phyloP scores from a whole-genome alignment of 345 rosid genomes.

The Turnera subulata region DNA sequence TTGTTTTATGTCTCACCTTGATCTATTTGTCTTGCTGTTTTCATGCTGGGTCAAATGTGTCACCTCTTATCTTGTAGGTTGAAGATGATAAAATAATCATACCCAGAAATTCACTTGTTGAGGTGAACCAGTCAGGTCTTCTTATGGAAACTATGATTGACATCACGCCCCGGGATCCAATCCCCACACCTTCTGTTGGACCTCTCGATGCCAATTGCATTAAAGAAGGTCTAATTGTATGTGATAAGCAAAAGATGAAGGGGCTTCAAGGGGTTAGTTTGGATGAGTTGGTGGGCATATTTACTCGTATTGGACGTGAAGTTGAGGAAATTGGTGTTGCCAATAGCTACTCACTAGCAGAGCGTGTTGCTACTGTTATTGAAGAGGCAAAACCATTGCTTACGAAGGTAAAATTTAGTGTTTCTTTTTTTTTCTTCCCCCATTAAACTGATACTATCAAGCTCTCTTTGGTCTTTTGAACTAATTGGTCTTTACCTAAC shows the following conservation, averaged over 20 bases:
- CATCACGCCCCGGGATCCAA: constrained; percentile 81
- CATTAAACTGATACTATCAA: no score
- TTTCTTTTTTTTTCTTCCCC: background rate
- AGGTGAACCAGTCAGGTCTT: constrained; percentile 98
- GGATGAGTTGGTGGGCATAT: constrained; percentile 86
- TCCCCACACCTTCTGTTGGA: constrained; percentile 74
- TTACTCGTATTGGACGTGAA: constrained; percentile 85
- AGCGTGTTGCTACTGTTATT: constrained; percentile 71
- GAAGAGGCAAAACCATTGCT: constrained; percentile 91
- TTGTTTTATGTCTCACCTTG: background rate
- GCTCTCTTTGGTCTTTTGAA: no score
- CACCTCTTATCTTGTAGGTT: constrained; percentile 40
- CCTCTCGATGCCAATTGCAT: constrained; percentile 76
- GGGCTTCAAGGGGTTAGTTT: constrained; percentile 91
- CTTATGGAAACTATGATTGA: constrained; percentile 95
- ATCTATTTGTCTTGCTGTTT: background rate
- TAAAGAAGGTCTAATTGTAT: constrained; percentile 81
- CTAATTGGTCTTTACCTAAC: no score
- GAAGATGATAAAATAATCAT: constrained; percentile 94
- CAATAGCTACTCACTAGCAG: constrained; percentile 59
- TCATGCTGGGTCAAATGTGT: constrained; percentile 1
- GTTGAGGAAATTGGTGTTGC: constrained; percentile 77
- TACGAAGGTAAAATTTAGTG: constrained; percentile 58
- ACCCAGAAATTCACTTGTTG: constrained; percentile 81
- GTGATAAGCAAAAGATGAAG: constrained; percentile 84